Percentiles rank a stretch among this genome's conserved stretches.
Conservation (phyloP, 2,329 filamentous ascomycete species). For the Aspergillus tanneri region DNA sequence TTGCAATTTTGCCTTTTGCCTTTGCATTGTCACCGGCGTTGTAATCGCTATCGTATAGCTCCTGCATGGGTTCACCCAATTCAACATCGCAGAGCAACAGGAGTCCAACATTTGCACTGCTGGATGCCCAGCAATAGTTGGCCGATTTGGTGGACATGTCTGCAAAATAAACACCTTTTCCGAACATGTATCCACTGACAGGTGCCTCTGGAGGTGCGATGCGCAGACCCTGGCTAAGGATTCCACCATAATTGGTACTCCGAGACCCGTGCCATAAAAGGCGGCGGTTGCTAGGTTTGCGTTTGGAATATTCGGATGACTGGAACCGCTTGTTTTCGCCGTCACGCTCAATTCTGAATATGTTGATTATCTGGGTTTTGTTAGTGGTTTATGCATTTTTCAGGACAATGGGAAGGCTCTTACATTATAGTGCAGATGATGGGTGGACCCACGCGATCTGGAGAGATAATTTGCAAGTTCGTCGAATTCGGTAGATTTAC, state of each 20-base stretch:
- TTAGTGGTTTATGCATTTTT: background rate
- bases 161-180: conserved; percentile 84
- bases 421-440: conserved; percentile 40
- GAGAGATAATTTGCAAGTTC: conserved; percentile 66
- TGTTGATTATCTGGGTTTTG: conserved; percentile 58
- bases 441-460: conserved; percentile 66
- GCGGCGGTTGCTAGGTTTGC: conserved; percentile 63
- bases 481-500: conserved; percentile 60
- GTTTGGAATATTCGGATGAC: conserved; percentile 52
- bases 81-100: conserved; percentile 82
- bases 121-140: conserved; percentile 66
- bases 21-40: conserved; percentile 64
- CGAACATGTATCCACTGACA: conserved; percentile 80
- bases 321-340: conserved; percentile 71
- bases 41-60: conserved; percentile 59
- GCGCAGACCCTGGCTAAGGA: conserved; percentile 81
- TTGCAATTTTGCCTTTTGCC: conserved; percentile 61
- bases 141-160: conserved; percentile 83
- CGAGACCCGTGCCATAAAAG: conserved; percentile 87
- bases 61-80: conserved; percentile 71
- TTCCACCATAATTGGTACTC: conserved; percentile 81
- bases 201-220: conserved; percentile 80
- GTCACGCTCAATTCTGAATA: conserved; percentile 77
- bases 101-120: conserved; percentile 68
- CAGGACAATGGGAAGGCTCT: background rate